These are phyloP conservation scores for Nakazawaea wyomingensis DNA, from an alignment of 805 yeast genomes.

Conservation along the genomic window DNA sequence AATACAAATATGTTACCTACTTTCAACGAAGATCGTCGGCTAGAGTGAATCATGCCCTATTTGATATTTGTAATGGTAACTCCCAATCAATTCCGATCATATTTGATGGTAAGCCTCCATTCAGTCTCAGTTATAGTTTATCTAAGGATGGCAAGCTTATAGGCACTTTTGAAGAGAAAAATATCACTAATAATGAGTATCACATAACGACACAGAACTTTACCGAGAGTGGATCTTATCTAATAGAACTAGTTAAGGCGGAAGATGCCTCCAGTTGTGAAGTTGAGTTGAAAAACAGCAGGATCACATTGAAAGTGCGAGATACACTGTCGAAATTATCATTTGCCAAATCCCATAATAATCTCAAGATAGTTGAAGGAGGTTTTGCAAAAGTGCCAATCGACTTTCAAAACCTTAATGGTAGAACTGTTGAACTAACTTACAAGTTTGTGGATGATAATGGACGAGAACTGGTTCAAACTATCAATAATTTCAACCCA, in stretches of 20 bases:
- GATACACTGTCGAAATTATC: constrained; percentile 54
- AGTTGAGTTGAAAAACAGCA: constrained; percentile 62
- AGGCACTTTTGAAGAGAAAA: constrained; percentile 33
- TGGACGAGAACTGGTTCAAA: constrained; percentile 8
- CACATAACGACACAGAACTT: constrained; percentile 51
- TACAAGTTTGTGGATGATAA: constrained; percentile 25
- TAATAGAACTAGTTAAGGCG: constrained; percentile 56
- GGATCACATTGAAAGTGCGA: constrained; percentile 63
- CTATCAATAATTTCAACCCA: constrained; percentile 18
- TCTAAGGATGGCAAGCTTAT: constrained; percentile 49
- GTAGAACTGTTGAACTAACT: constrained; percentile 25
- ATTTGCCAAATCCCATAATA: constrained; percentile 24
- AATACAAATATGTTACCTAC: constrained; percentile 58
- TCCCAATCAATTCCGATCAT: constrained; percentile 44
- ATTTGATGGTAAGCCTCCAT: constrained; percentile 80
- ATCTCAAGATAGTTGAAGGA: constrained; percentile 53
- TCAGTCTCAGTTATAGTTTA: constrained; percentile 62
- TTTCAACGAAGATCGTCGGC: constrained; percentile 69
- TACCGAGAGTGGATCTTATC: constrained; percentile 67
- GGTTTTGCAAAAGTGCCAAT: constrained; percentile 53
- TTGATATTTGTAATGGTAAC: constrained; percentile 26
- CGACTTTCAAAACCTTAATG: constrained; percentile 28
- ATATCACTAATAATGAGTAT: constrained; percentile 32
- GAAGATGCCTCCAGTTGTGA: constrained; percentile 76
- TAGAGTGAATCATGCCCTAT: constrained; percentile 23